Conservation (phyloP, 306 rosid species). For the Echinosophora koreensis region DNA sequence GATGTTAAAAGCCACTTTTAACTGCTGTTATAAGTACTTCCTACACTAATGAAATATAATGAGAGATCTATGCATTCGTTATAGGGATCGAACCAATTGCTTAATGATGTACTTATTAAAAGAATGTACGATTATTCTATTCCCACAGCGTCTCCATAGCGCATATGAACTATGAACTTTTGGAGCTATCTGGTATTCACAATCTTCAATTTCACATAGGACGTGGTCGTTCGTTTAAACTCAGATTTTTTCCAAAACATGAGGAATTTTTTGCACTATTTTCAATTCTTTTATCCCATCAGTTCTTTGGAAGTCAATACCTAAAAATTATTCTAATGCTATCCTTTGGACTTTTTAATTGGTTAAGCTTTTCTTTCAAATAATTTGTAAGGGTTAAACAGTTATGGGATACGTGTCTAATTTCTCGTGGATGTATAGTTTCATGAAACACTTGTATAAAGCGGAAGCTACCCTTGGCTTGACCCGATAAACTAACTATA, state of each 20-base stretch:
- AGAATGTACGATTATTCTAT: too few species aligned
- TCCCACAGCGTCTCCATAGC: too few species aligned
- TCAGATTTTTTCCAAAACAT: not conserved
- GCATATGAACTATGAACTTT: slow-evolving; percentile 7
- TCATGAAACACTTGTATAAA: not conserved
- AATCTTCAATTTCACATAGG: too few species aligned
- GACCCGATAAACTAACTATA: not conserved
- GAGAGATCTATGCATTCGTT: too few species aligned
- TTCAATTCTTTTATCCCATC: not conserved
- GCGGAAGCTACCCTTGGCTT: not conserved
- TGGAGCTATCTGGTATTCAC: not conserved
- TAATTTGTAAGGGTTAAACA: not conserved
- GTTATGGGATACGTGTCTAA: not conserved
- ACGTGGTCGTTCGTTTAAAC: not conserved
- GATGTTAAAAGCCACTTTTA: too few species aligned
- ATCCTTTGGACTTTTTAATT: slow-evolving; percentile 3
- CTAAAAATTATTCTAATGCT: slow-evolving; percentile 4
- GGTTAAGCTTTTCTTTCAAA: not conserved
- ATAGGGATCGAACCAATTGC: too few species aligned
- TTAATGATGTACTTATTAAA: too few species aligned
- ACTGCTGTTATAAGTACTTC: too few species aligned
- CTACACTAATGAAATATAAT: too few species aligned
- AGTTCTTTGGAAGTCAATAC: not conserved
- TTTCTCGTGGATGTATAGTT: not conserved
- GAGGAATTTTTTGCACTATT: not conserved